A percentile compares a stretch with the other conserved stretches of the same genome.
These are phyloP conservation scores for Pythium chondricola DNA, from an alignment of 352 stramenopile species.

Conservation along the genomic window DNA sequence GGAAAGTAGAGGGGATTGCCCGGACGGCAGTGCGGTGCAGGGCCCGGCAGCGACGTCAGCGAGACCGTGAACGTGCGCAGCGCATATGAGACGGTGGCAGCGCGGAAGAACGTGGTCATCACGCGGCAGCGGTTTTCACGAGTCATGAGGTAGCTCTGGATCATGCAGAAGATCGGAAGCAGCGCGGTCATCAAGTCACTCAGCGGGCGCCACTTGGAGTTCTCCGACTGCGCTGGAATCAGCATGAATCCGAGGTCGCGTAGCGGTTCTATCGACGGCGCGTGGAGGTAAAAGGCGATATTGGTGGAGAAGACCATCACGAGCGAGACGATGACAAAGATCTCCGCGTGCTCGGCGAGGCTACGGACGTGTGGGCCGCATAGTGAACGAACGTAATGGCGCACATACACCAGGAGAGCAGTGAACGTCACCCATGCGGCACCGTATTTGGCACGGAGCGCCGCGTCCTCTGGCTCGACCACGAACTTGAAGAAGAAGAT, in stretches of 20 bases:
- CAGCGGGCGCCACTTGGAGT: slow-evolving; percentile 28
- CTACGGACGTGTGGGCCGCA: slow-evolving; percentile 15
- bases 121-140: slow-evolving; percentile 23
- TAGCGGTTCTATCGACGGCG: slow-evolving; percentile 24
- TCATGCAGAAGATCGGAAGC: slow-evolving; percentile 28
- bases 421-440: slow-evolving; percentile 17
- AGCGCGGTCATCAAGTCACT: slow-evolving; percentile 33
- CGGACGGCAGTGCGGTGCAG: slow-evolving; percentile 32
- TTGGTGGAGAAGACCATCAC: slow-evolving; percentile 38
- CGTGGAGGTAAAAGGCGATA: slow-evolving; percentile 36
- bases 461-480: slow-evolving; percentile 15
- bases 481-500: slow-evolving; percentile 27
- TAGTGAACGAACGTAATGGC: slow-evolving; percentile 8
- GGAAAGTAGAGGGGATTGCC: slow-evolving; percentile 24
- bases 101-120: slow-evolving; percentile 34
- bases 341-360: slow-evolving; percentile 27
- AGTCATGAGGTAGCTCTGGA: slow-evolving; percentile 22
- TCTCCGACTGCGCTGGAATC: slow-evolving; percentile 23
- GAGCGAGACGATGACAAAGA: slow-evolving; percentile 24
- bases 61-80: slow-evolving; percentile 33
- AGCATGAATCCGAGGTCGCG: slow-evolving; percentile 44
- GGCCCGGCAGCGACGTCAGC: slow-evolving; percentile 36
- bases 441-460: slow-evolving; percentile 8
- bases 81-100: slow-evolving; percentile 35
- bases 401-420: slow-evolving; percentile 8